Conservation (phyloP, 768 basidiomycete genomes). For the Leccinum longicurvipes region DNA sequence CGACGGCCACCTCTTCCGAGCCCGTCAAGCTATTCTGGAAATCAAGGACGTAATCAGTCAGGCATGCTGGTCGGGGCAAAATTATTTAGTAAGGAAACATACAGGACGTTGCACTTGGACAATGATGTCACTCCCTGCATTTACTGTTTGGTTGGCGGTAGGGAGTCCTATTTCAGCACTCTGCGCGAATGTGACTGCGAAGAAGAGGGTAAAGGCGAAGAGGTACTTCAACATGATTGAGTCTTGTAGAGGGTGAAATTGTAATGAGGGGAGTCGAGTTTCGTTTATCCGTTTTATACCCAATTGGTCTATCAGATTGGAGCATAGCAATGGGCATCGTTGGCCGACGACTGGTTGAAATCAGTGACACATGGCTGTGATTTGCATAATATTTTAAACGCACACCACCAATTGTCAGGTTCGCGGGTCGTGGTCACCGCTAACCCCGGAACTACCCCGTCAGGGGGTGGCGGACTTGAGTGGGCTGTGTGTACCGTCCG, state of each 20-base stretch:
- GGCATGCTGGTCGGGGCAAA: background rate
- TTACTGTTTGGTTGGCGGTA: slow-evolving; percentile 22
- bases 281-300: background rate
- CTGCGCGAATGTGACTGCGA: slow-evolving; percentile 36
- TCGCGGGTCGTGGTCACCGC: no score
- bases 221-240: slow-evolving; percentile 16
- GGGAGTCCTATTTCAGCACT: slow-evolving; percentile 40
- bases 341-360: no score
- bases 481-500: no score
- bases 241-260: background rate
- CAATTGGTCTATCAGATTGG: background rate
- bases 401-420: no score
- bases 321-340: no score
- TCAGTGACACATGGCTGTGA: no score
- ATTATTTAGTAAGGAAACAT: slow-evolving; percentile 11
- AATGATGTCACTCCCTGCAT: slow-evolving; percentile 36
- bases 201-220: slow-evolving; percentile 7
- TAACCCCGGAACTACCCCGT: no score
- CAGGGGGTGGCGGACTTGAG: no score
- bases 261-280: background rate
- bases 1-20: slow-evolving; percentile 44
- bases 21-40: slow-evolving; percentile 34
- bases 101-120: slow-evolving; percentile 51
- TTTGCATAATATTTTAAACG: no score
- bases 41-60: background rate